Evolutionary conservation across 129 eudicot species (phyloP).

Genomic region (Pseudognaphalium luteoalbum): DNA sequence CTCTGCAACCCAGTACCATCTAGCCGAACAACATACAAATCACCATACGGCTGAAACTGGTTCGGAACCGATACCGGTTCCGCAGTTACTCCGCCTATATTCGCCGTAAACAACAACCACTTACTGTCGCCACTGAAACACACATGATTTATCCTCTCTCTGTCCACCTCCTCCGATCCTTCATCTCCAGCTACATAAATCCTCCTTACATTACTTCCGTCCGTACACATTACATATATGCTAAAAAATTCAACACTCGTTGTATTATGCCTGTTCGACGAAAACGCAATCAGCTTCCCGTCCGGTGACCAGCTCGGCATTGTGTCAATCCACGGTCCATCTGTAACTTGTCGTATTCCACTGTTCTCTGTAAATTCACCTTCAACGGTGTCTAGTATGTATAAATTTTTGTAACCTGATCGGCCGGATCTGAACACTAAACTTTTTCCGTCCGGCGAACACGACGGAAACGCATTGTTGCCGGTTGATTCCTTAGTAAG

Average conservation of each 20-base stretch:
- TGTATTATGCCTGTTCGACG: slow-evolving; percentile 75
- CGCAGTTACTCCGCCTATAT: slow-evolving; percentile 74
- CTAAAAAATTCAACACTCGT: slow-evolving; percentile 44
- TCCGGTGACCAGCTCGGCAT: slow-evolving; percentile 97
- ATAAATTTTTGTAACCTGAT: slow-evolving; percentile 76
- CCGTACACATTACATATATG: slow-evolving; percentile 52
- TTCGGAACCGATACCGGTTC: slow-evolving; percentile 80
- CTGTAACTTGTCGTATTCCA: slow-evolving; percentile 63
- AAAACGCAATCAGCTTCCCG: slow-evolving; percentile 75
- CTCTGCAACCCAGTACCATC: slow-evolving; percentile 71
- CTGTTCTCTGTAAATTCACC: slow-evolving; percentile 50
- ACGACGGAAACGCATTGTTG: slow-evolving; percentile 81
- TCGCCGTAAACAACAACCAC: slow-evolving; percentile 79
- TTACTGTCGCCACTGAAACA: slow-evolving; percentile 67
- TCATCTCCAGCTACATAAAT: slow-evolving; percentile 53
- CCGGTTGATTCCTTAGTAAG: slow-evolving; percentile 68
- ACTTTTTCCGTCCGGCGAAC: slow-evolving; percentile 72
- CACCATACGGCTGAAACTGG: slow-evolving; percentile 93
- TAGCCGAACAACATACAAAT: slow-evolving; percentile 48
- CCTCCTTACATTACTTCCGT: slow-evolving; percentile 57
- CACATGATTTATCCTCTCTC: slow-evolving; percentile 83
- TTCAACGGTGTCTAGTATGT: slow-evolving; percentile 55
- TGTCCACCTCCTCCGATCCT: slow-evolving; percentile 43
- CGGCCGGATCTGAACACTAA: slow-evolving; percentile 82
- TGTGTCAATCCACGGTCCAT: slow-evolving; percentile 89